A percentile compares a stretch with the other conserved stretches of the same genome.
These are phyloP conservation scores for Lachnellula arida DNA, from an alignment of 2,329 filamentous ascomycete species.

Conservation along the genomic window DNA sequence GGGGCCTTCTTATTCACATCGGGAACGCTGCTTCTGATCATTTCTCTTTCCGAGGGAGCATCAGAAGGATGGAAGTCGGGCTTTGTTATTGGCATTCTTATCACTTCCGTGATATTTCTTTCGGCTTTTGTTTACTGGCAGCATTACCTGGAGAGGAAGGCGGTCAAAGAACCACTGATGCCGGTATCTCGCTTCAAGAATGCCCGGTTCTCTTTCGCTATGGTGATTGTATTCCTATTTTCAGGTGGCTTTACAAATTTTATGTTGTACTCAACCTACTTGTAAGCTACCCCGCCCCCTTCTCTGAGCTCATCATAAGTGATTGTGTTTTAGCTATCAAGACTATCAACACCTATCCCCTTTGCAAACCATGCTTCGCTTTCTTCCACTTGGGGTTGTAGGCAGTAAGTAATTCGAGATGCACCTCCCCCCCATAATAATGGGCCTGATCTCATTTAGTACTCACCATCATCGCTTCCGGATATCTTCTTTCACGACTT, in stretches of 20 bases:
- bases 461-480: conserved; percentile 16
- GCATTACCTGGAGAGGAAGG: conserved; percentile 50
- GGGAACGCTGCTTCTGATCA: conserved; percentile 58
- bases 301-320: neutral
- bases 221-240: conserved; percentile 62
- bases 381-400: conserved; percentile 59
- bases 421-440: too few species aligned
- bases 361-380: conserved; percentile 64
- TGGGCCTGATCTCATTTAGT: conserved; percentile 4
- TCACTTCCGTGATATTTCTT: conserved; percentile 53
- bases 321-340: conserved; percentile 47
- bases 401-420: conserved; percentile 35
- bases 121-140: conserved; percentile 36
- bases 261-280: conserved; percentile 64
- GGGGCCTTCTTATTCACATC: conserved; percentile 59
- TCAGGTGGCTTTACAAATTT: conserved; percentile 66
- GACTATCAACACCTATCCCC: conserved; percentile 57
- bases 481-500: conserved; percentile 23
- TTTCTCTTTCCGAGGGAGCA: conserved; percentile 65
- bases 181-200: conserved; percentile 61
- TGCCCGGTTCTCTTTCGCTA: conserved; percentile 55
- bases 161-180: conserved; percentile 52
- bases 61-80: conserved; percentile 62
- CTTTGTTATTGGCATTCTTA: conserved; percentile 46
- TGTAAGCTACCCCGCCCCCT: conserved; percentile 11